phyloP scores from a whole-genome alignment of 1,284 basidiomycete genomes.

The Pterulicium gracile region DNA sequence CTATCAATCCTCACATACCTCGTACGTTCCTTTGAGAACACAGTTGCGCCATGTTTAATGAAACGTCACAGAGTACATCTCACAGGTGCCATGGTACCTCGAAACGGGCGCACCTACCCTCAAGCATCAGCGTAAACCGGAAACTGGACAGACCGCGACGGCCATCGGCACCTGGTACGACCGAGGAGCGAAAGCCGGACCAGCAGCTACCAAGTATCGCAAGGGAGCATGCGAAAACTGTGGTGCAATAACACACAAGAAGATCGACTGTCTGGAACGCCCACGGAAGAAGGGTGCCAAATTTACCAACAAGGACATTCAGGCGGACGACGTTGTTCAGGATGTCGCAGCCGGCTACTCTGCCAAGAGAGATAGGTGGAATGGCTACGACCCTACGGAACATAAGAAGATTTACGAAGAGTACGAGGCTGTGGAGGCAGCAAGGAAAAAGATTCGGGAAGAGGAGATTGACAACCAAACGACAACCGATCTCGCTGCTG shows the following conservation, averaged over 20 bases:
- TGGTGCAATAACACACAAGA: constrained; percentile 91
- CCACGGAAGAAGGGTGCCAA: constrained; percentile 95
- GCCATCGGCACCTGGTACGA: constrained; percentile 88
- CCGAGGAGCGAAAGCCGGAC: constrained; percentile 77
- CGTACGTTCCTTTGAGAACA: constrained; percentile 36
- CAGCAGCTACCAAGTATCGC: constrained; percentile 90
- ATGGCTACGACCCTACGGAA: constrained; percentile 88
- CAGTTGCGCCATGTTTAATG: background rate
- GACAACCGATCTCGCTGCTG: constrained; percentile 77
- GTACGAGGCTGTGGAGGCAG: constrained; percentile 88
- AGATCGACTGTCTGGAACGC: constrained; percentile 88
- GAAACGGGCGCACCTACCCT: constrained; percentile 87
- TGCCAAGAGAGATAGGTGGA: constrained; percentile 97
- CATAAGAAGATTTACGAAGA: constrained; percentile 87
- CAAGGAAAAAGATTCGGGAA: constrained; percentile 82
- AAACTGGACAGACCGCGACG: constrained; percentile 46
- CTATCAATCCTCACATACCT: constrained; percentile 98
- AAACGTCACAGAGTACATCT: constrained; percentile 64
- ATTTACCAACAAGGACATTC: constrained; percentile 85
- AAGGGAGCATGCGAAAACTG: constrained; percentile 99
- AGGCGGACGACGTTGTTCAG: constrained; percentile 84
- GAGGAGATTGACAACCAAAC: constrained; percentile 97
- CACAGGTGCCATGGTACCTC: constrained; percentile 98
- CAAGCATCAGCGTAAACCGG: constrained; percentile 83
- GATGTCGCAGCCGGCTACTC: constrained; percentile 79